Conservation (phyloP, 163 green algal species). For the Trebouxia gelatinosa region DNA sequence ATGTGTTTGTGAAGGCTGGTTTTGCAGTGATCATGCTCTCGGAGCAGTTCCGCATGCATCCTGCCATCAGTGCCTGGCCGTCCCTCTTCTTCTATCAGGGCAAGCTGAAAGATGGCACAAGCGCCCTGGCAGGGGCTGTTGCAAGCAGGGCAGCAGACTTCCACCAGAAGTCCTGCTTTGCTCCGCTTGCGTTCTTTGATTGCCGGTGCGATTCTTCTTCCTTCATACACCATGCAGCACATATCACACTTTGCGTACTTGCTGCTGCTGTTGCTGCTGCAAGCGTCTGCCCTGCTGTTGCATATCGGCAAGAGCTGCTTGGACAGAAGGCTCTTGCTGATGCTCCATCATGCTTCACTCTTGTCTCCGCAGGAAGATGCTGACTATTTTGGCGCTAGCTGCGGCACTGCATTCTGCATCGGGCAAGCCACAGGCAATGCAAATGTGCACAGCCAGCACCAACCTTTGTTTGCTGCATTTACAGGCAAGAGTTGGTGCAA, state of each 20-base stretch:
- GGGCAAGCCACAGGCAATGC: too few species aligned
- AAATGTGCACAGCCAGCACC: too few species aligned
- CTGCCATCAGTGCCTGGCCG: constrained; percentile 74
- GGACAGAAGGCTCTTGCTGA: too few species aligned
- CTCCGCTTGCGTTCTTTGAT: constrained; percentile 54
- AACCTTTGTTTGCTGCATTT: neutral
- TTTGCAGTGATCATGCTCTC: constrained; percentile 37
- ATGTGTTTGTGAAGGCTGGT: constrained; percentile 21
- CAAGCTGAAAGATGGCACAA: constrained; percentile 55
- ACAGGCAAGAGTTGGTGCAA: neutral
- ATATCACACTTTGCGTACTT: neutral
- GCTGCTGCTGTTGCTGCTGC: neutral
- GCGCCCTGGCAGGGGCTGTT: constrained; percentile 17
- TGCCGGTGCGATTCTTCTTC: constrained; percentile 33
- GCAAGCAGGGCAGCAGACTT: constrained; percentile 42
- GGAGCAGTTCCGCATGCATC: constrained; percentile 87
- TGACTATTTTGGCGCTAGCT: neutral
- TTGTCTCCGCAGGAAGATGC: too few species aligned
- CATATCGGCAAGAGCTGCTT: too few species aligned
- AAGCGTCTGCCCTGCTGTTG: neutral
- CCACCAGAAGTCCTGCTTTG: constrained; percentile 47
- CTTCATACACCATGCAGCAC: neutral
- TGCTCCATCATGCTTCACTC: neutral
- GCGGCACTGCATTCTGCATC: neutral
- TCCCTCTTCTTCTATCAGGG: constrained; percentile 80